These are phyloP conservation scores for Fennellomyces sp. DNA, from an alignment of 371 early-diverging fungal genomes.

Conservation along the genomic window DNA sequence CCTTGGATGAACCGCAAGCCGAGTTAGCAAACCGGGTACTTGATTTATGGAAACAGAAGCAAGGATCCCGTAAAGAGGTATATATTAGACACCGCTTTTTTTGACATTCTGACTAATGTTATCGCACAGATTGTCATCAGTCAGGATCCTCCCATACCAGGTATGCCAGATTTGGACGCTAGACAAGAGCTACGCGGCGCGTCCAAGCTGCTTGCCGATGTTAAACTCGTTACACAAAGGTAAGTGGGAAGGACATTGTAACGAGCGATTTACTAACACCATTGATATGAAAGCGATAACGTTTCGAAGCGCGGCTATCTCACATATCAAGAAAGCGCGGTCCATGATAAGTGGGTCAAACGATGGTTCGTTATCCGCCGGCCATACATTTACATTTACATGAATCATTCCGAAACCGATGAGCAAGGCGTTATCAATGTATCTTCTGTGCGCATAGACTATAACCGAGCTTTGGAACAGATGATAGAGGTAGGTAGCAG, in stretches of 20 bases:
- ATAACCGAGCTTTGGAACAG: conserved; percentile 67
- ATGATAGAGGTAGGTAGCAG: conserved; percentile 60
- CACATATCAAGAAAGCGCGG: conserved; percentile 62
- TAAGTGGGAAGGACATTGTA: conserved; percentile 22
- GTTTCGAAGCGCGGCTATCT: conserved; percentile 68
- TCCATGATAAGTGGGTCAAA: conserved; percentile 73
- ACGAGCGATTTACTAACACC: background rate
- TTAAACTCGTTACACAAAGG: conserved; percentile 61
- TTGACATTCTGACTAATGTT: background rate
- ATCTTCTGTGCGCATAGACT: conserved; percentile 70
- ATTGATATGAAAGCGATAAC: conserved; percentile 45
- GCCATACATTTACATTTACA: conserved; percentile 84
- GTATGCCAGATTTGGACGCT: conserved; percentile 23
- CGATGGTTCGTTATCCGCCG: conserved; percentile 86
- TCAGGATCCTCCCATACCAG: conserved; percentile 47
- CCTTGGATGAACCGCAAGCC: background rate
- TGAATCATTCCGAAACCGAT: conserved; percentile 63
- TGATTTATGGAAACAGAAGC: conserved; percentile 51
- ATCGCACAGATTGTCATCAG: conserved; percentile 46
- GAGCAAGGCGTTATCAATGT: conserved; percentile 80
- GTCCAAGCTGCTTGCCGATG: conserved; percentile 61
- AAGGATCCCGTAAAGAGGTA: conserved; percentile 53
- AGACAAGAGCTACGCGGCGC: conserved; percentile 23
- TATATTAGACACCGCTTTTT: conserved; percentile 1
- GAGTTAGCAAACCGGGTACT: conserved; percentile 45